These are phyloP conservation scores for Clavariopsis aquatica DNA, from an alignment of 495 filamentous ascomycete species.

Conservation along the genomic window DNA sequence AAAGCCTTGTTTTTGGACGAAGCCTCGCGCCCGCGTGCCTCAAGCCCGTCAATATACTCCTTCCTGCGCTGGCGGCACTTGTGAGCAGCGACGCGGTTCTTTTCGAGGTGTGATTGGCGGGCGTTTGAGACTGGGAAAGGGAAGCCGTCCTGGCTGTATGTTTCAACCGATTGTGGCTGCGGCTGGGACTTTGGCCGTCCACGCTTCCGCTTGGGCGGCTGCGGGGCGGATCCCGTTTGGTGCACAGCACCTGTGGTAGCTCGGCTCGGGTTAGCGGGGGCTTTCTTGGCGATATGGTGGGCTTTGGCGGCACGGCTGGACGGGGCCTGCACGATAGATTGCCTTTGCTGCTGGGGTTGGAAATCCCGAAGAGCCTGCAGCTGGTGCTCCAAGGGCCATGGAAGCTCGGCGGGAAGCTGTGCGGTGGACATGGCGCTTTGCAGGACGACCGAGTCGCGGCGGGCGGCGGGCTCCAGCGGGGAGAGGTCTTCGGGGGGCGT, in stretches of 20 bases:
- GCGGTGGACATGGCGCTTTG: constrained; percentile 21
- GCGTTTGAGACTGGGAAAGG: constrained; percentile 19
- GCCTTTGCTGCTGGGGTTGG: constrained; percentile 13
- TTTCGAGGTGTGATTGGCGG: constrained; percentile 63
- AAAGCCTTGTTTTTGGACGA: constrained; percentile 36
- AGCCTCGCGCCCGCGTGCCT: constrained; percentile 35
- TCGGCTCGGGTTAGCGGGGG: neutral
- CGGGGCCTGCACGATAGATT: neutral
- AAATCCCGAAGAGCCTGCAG: constrained; percentile 12
- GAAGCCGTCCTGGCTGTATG: constrained; percentile 20
- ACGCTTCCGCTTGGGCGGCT: constrained; percentile 28
- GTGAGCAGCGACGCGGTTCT: constrained; percentile 79
- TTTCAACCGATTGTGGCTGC: constrained; percentile 8
- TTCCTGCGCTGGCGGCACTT: constrained; percentile 91
- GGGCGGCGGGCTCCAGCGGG: neutral
- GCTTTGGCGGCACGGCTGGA: neutral
- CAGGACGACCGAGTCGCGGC: neutral
- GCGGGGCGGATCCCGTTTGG: neutral
- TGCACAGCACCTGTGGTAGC: neutral
- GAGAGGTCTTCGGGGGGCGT: constrained; percentile 38
- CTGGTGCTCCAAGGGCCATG: constrained; percentile 9
- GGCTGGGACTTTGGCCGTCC: constrained; percentile 28
- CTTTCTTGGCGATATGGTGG: constrained; percentile 5
- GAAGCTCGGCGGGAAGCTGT: constrained; percentile 10
- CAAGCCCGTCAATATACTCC: constrained; percentile 47